These are phyloP conservation scores for Begonia masoniana DNA, from an alignment of 306 rosid species.

Conservation along the genomic window DNA sequence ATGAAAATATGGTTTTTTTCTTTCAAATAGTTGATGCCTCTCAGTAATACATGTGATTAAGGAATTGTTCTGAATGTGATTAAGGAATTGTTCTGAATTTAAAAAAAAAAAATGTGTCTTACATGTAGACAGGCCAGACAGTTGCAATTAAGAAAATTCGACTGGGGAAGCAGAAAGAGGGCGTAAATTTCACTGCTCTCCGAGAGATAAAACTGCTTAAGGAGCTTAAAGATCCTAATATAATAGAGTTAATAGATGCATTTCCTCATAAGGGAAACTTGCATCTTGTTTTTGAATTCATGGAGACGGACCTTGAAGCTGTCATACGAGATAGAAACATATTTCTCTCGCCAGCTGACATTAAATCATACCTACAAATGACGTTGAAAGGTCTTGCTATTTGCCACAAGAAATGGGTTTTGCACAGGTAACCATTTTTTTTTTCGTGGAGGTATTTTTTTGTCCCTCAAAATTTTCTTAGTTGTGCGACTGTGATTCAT, in stretches of 20 bases:
- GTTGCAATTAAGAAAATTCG: conserved; percentile 97
- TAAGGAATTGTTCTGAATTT: too few species aligned
- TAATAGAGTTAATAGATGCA: conserved; percentile 80
- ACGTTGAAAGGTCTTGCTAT: conserved; percentile 76
- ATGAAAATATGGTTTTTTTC: too few species aligned
- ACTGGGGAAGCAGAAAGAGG: conserved; percentile 94
- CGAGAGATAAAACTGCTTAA: conserved; percentile 81
- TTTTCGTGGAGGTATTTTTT: not conserved
- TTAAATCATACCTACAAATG: conserved; percentile 85
- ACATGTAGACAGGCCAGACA: conserved; percentile 65
- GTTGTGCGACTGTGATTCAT: conserved; percentile 17
- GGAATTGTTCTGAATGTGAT: too few species aligned
- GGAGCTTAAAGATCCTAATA: conserved; percentile 74
- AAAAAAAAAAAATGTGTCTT: conserved; percentile 2
- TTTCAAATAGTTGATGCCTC: too few species aligned
- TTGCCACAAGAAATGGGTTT: conserved; percentile 96
- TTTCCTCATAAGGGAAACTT: conserved; percentile 88
- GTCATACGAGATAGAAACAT: conserved; percentile 85
- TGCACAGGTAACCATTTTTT: conserved; percentile 53
- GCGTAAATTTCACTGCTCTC: conserved; percentile 87
- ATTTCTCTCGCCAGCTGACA: conserved; percentile 83
- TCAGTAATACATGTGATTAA: too few species aligned
- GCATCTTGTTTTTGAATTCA: conserved; percentile 94
- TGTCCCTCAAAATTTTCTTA: conserved; percentile 1
- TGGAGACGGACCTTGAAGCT: conserved; percentile 99